A percentile compares a stretch with the other conserved stretches of the same genome.
Conservation (phyloP, 202 grass and related monocot genomes). For the Digitaria exilis region DNA sequence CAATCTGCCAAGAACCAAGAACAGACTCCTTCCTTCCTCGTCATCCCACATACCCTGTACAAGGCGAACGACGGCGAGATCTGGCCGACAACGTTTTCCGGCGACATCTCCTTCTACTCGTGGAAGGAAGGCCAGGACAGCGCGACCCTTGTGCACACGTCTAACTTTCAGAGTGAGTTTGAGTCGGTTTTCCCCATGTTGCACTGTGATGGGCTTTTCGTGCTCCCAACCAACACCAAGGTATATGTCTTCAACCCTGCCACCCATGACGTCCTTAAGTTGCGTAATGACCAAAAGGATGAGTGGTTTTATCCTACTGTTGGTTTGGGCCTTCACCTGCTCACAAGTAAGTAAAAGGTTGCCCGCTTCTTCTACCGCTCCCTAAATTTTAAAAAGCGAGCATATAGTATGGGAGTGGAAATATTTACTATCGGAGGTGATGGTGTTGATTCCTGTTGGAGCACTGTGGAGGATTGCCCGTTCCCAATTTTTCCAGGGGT, state of each 20-base stretch:
- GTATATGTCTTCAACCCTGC: slow-evolving; percentile 4
- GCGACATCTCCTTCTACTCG: too few relatives aligned
- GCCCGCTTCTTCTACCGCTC: neutral
- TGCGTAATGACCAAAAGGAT: neutral
- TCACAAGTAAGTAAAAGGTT: slow-evolving; percentile 1
- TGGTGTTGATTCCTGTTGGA: neutral
- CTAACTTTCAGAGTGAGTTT: too few relatives aligned
- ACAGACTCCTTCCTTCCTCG: neutral
- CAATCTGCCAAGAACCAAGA: neutral
- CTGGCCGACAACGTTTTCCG: too few relatives aligned
- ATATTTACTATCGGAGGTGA: neutral
- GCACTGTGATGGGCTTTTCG: too few relatives aligned
- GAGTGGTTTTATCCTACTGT: neutral
- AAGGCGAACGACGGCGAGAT: too few relatives aligned
- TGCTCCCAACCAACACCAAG: too few relatives aligned
- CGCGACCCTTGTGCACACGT: too few relatives aligned
- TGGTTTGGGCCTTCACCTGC: neutral
- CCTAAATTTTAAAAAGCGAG: neutral
- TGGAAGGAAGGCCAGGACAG: too few relatives aligned
- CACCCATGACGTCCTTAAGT: neutral
- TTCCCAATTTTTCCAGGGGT: neutral
- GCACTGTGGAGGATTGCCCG: neutral
- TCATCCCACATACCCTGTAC: too few relatives aligned
- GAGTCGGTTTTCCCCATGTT: too few relatives aligned
- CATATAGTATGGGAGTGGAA: neutral